Conservation (phyloP, 306 rosid genomes). For the Prunus padus region DNA sequence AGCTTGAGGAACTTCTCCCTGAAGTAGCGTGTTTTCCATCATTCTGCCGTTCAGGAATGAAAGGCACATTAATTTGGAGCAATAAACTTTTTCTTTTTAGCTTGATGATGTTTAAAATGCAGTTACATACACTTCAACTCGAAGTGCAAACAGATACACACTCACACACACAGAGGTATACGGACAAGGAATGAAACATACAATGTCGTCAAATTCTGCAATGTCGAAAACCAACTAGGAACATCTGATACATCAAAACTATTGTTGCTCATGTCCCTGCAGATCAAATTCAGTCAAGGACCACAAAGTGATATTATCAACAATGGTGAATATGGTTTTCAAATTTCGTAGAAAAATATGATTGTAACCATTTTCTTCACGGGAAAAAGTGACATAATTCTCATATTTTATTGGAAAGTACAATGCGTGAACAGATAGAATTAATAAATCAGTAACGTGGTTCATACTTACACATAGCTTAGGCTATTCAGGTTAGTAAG, state of each 20-base stretch:
- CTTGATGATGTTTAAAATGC: not conserved
- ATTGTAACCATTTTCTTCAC: not conserved
- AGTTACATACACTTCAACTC: not conserved
- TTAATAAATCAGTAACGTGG: not conserved
- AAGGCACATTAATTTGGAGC: not conserved
- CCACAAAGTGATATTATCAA: not conserved
- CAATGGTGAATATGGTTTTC: too few species aligned
- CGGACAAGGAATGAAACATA: slow-evolving; percentile 28
- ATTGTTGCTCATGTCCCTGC: slow-evolving; percentile 63
- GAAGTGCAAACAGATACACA: not conserved
- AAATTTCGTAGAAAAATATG: not conserved
- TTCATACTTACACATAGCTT: slow-evolving; percentile 45
- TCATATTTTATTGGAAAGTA: not conserved
- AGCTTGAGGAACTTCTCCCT: slow-evolving; percentile 45
- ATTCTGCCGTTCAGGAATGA: slow-evolving; percentile 33
- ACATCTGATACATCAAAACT: slow-evolving; percentile 40
- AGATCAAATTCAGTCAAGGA: slow-evolving; percentile 17
- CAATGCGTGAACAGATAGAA: not conserved
- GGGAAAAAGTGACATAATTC: not conserved
- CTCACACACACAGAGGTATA: not conserved
- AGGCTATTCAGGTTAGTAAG: slow-evolving; percentile 48
- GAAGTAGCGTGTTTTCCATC: slow-evolving; percentile 48
- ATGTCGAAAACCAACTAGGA: slow-evolving; percentile 48
- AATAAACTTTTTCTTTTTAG: not conserved
- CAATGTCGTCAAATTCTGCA: slow-evolving; percentile 53